A percentile compares a stretch with the other conserved stretches of the same genome.
phyloP scores from a whole-genome alignment of 1,284 basidiomycete species.

The Testicularia cyperi region DNA sequence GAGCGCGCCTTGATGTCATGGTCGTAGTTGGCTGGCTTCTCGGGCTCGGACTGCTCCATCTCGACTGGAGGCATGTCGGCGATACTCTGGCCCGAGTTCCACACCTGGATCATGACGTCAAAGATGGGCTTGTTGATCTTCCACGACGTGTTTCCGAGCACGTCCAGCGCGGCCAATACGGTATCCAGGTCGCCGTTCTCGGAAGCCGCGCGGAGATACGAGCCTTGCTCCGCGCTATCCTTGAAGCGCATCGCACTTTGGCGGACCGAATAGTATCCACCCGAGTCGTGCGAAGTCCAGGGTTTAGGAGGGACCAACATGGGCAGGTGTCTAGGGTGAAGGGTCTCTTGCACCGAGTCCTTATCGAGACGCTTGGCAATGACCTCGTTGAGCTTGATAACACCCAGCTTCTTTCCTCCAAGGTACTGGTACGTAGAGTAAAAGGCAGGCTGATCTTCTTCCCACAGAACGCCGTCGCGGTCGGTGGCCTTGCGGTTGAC shows the following conservation, averaged over 20 bases:
- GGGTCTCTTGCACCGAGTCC: constrained; percentile 73
- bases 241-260: constrained; percentile 79
- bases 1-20: constrained; percentile 71
- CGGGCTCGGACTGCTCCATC: constrained; percentile 63
- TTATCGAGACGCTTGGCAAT: constrained; percentile 77
- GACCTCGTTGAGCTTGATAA: constrained; percentile 82
- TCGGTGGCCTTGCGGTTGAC: constrained; percentile 67
- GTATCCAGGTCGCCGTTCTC: constrained; percentile 76
- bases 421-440: constrained; percentile 89
- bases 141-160: constrained; percentile 89
- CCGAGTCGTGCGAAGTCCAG: constrained; percentile 77
- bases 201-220: constrained; percentile 77
- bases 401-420: constrained; percentile 86
- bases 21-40: constrained; percentile 68
- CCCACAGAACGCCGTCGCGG: constrained; percentile 51
- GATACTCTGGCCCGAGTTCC: constrained; percentile 70
- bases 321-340: constrained; percentile 90
- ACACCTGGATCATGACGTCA: constrained; percentile 72
- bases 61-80: constrained; percentile 61
- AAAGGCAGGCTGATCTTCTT: constrained; percentile 86
- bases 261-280: constrained; percentile 71
- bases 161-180: constrained; percentile 85
- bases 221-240: constrained; percentile 81
- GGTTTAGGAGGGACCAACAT: constrained; percentile 91
- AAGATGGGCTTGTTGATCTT: constrained; percentile 77